These are phyloP conservation scores for Adansonia gregorii DNA, from an alignment of 441 rosid species.

Conservation along the genomic window DNA sequence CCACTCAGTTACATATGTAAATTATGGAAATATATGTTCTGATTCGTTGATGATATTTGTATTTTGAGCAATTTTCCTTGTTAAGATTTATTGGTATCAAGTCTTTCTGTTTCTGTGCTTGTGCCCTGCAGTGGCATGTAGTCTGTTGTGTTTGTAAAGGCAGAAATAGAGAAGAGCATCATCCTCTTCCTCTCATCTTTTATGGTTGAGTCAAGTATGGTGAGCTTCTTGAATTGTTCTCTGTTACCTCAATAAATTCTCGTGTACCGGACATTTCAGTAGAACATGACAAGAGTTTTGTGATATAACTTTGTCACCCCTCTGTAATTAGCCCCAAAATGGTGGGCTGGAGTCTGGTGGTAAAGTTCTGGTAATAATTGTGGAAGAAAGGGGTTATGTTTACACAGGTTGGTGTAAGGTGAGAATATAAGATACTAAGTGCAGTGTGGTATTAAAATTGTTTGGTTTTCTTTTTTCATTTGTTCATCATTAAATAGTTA, in stretches of 20 bases:
- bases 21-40: background rate
- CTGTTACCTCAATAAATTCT: background rate
- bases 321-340: background rate
- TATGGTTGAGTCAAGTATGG: background rate
- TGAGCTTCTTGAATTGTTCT: background rate
- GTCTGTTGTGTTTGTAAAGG: background rate
- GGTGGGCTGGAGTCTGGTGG: background rate
- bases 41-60: background rate
- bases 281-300: background rate
- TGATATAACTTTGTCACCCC: background rate
- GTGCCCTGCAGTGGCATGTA: background rate
- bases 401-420: background rate
- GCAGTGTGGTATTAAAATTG: slow-evolving; percentile 6
- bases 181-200: background rate
- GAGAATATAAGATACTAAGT: background rate
- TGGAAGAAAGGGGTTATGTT: slow-evolving; percentile 12
- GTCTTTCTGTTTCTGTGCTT: slow-evolving; percentile 4
- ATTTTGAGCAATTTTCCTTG: slow-evolving; percentile 1
- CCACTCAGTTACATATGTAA: background rate
- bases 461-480: background rate
- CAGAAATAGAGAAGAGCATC: background rate
- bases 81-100: background rate
- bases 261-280: background rate
- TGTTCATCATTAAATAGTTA: background rate
- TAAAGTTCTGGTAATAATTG: background rate